phyloP scores from a whole-genome alignment of 352 stramenopile genomes.

The Globisporangium irregulare region DNA sequence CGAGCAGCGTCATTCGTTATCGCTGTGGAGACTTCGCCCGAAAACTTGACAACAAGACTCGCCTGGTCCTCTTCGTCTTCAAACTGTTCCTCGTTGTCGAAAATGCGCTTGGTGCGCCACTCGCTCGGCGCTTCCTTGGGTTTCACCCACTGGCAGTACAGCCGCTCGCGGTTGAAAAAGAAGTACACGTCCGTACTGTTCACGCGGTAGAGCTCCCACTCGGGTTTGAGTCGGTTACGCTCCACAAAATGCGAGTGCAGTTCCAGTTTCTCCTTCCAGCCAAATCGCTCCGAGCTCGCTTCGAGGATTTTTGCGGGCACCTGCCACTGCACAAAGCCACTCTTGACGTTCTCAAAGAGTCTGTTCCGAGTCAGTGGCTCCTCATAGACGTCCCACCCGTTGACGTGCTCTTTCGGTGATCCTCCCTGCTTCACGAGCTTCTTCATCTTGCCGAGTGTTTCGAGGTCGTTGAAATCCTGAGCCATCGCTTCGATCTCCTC shows the following conservation, averaged over 20 bases:
- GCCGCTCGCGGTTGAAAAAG: slow-evolving; percentile 59
- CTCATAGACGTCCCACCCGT: slow-evolving; percentile 47
- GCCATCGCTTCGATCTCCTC: slow-evolving; percentile 37
- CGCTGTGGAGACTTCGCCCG: slow-evolving; percentile 22
- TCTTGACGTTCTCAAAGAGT: slow-evolving; percentile 56
- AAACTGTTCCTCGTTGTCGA: slow-evolving; percentile 39
- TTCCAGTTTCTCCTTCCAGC: slow-evolving; percentile 68
- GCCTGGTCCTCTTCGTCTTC: slow-evolving; percentile 47
- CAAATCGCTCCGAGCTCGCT: slow-evolving; percentile 31
- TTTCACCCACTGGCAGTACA: slow-evolving; percentile 58
- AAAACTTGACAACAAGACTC: slow-evolving; percentile 48
- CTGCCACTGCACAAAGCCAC: slow-evolving; percentile 64
- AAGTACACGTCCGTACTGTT: slow-evolving; percentile 63
- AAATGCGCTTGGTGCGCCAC: slow-evolving; percentile 63
- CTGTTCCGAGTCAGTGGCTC: slow-evolving; percentile 58
- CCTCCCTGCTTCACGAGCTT: slow-evolving; percentile 29
- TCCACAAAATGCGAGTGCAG: slow-evolving; percentile 49
- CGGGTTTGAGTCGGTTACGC: slow-evolving; percentile 34
- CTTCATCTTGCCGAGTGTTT: slow-evolving; percentile 40
- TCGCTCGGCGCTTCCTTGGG: slow-evolving; percentile 29
- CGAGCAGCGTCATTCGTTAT: slow-evolving; percentile 44
- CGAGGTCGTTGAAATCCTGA: slow-evolving; percentile 49
- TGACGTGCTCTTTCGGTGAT: slow-evolving; percentile 12
- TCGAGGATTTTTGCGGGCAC: slow-evolving; percentile 42
- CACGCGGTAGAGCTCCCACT: slow-evolving; percentile 64